Base-by-base conservation (phyloP, 164 flowering plant species). In the Vitis labrusca region DNA sequence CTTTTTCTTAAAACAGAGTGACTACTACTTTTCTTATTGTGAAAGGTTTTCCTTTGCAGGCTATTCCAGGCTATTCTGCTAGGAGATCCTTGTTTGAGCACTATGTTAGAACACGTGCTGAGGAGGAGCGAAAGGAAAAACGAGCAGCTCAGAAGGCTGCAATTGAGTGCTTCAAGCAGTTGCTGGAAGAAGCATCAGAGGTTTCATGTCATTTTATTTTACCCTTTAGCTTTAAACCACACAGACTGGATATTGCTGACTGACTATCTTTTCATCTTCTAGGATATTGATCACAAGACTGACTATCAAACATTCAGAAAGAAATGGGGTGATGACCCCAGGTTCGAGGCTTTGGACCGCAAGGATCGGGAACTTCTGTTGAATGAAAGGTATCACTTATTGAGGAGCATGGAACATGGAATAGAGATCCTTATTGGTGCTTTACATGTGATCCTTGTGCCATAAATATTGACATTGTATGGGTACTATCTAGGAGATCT, bases 61-160 rank as follows among this genome's bases (percentile, higher is more conserved):
- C 99, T 63, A 84, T 96, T 68, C 91, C 94, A 29, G 85, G 90
- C 80, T 83, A 96, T 80, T 84, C 88, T 75, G 80, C 86, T 50
- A 86, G 99, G 61, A 82, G 97, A 76, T 85, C 98, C 27, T 79
- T 96, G 79, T 96, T 96, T 83, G 99, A 96, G 65, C 99, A 88
- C 66, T 96, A 82, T 83, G 99, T 96, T 14, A 88, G 93, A 49
- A 93, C 97, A 71, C 94, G 99, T 63, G 99, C 98, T 61, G 99
- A 93, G 82, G 99, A 93, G 76, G 97, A 92, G 68, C 91, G 98
- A 29, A 96, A 91, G 77, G 99, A 96, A 86, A 96, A 96, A 70
- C 83, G 99, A 57, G 99, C 98, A 16, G 98, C 99, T 73, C 98
- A 93, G 71, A 96, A 84, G 79, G 97, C 98, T 83, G 95, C 98